Base-by-base conservation (phyloP, 495 filamentous ascomycete genomes). In the Penicillium coffeae region DNA sequence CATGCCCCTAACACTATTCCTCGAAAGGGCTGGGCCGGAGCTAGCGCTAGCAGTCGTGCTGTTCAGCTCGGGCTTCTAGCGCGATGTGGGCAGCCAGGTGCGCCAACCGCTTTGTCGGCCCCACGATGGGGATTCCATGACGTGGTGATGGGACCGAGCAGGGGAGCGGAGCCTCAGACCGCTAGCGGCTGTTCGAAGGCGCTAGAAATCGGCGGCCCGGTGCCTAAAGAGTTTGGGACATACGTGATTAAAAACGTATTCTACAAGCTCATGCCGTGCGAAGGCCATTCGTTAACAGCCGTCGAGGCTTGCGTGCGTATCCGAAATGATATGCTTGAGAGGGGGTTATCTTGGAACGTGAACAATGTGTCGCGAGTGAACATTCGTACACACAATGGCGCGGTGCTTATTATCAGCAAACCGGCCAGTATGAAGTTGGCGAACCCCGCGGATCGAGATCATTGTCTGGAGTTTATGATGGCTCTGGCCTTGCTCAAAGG, bases 1-100 rank as follows among this genome's bases (percentile, higher is more conserved):
- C 50, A 55, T 4, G 55, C 44, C 1, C 41, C 54, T 4, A 75
- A 75, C 35, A 65, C 73, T 1, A 63, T 59, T 8, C 64, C 70
- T 7, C 61, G 70, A 0, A 76, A 76, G 47, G 74, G 73, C 0
- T 77, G 75, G 75, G 73, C 72, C 1, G 72, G 66, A 1, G 75
- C 66, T 1, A 68, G 75, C 53, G 73, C 75, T 1, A 63, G 60
- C 14, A 68, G 65, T 52, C 62, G 73, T 25, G 74, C 73, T 1
- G 70, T 78, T 3, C 64, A 75, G 14, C 52, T 76, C n/a, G 58
- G 60, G 0, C 41, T 70, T 0, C 44, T 74, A 2, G 56, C 55
- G 2, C 45, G 30, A n/a, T 25, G 45, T 0, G 69, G 68, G 0
- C 71, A 75, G 51, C 62, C 58, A 1, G 74, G 75, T 0, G 50